Evolutionary conservation across 768 basidiomycete genomes (phyloP).

Genomic region (Amanita fuliginea): DNA sequence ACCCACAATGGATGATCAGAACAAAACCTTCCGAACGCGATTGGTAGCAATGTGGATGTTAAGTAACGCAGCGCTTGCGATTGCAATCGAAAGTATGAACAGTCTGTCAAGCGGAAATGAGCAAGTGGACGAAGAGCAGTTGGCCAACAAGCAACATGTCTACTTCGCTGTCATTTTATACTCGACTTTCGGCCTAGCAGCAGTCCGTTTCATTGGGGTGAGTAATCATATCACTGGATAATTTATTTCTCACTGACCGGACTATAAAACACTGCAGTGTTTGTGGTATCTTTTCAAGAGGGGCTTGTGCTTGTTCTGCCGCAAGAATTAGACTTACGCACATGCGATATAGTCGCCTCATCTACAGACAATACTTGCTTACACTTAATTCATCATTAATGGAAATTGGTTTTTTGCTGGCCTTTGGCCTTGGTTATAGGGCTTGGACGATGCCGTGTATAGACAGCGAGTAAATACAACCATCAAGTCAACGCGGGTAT

Average conservation of each 20-base stretch:
- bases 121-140: constrained; percentile 25
- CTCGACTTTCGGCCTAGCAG: constrained; percentile 64
- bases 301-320: constrained; percentile 74
- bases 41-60: constrained; percentile 77
- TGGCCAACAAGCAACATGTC: constrained; percentile 32
- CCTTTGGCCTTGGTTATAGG: no score
- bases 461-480: neutral
- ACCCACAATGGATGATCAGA: constrained; percentile 80
- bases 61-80: constrained; percentile 54
- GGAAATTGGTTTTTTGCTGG: neutral
- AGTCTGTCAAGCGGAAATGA: constrained; percentile 35
- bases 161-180: constrained; percentile 77
- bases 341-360: constrained; percentile 2
- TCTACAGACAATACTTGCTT: neutral
- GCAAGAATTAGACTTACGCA: constrained; percentile 42
- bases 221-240: constrained; percentile 17
- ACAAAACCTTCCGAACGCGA: constrained; percentile 88
- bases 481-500: constrained; percentile 3
- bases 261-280: constrained; percentile 51
- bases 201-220: constrained; percentile 69
- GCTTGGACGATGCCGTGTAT: no score
- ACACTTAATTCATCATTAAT: neutral
- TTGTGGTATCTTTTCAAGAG: constrained; percentile 75
- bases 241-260: no score
- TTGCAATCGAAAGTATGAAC: constrained; percentile 69